Conservation (phyloP, 768 basidiomycete species). For the Harrya chromipes region DNA sequence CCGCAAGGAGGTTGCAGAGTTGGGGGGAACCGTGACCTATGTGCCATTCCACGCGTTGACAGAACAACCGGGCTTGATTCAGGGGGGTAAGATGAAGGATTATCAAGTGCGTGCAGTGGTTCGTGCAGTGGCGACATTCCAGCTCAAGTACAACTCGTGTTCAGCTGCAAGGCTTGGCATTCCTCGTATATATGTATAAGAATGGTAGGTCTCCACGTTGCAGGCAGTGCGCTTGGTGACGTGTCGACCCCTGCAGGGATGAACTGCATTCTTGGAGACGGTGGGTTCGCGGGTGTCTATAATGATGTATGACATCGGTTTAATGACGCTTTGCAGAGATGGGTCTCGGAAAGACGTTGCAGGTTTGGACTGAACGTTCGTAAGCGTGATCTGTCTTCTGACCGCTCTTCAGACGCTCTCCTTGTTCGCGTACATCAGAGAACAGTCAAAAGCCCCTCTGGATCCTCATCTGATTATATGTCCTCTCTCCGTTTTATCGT, state of each 20-base stretch:
- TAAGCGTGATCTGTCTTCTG: background rate
- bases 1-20: conserved; percentile 27
- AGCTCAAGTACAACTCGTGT: background rate
- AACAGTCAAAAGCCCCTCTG: conserved; percentile 43
- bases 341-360: conserved; percentile 66
- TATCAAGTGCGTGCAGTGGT: conserved; percentile 50
- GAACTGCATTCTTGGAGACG: conserved; percentile 72
- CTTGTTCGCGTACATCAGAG: conserved; percentile 66
- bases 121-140: background rate
- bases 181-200: conserved; percentile 61
- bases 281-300: conserved; percentile 31
- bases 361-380: conserved; percentile 31
- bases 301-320: background rate
- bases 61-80: conserved; percentile 49
- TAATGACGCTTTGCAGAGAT: conserved; percentile 37
- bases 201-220: conserved; percentile 44
- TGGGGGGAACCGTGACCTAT: conserved; percentile 26
- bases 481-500: conserved; percentile 62
- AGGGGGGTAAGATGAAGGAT: conserved; percentile 62
- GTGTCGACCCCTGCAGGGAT: conserved; percentile 38
- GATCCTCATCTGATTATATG: conserved; percentile 73
- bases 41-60: conserved; percentile 39
- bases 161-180: conserved; percentile 61
- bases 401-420: conserved; percentile 44
- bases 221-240: background rate